A percentile compares a stretch with the other conserved stretches of the same genome.
phyloP scores from a whole-genome alignment of 805 yeast genomes.

The Wickerhamiella azyma region DNA sequence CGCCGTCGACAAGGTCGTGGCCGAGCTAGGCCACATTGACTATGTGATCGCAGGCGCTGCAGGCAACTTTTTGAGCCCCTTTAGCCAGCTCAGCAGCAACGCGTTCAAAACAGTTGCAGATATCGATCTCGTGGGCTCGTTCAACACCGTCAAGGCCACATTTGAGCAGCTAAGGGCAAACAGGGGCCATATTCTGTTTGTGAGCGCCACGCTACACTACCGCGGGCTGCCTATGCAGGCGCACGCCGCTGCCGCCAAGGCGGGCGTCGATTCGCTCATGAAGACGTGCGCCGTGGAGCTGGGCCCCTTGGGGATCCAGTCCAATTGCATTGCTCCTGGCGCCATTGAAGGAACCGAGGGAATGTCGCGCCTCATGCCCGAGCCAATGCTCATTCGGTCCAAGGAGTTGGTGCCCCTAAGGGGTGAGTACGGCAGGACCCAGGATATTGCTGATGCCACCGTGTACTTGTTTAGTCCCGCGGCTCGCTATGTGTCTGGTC shows the following conservation, averaged over 20 bases:
- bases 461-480: slow-evolving; percentile 76
- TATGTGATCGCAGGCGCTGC: slow-evolving; percentile 92
- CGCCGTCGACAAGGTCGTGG: slow-evolving; percentile 57
- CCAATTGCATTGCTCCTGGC: slow-evolving; percentile 86
- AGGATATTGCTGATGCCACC: slow-evolving; percentile 80
- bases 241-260: slow-evolving; percentile 92
- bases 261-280: slow-evolving; percentile 82
- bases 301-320: slow-evolving; percentile 77
- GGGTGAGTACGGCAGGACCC: slow-evolving; percentile 40
- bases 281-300: slow-evolving; percentile 78
- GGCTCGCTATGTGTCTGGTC: slow-evolving; percentile 63
- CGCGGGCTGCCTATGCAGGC: slow-evolving; percentile 78
- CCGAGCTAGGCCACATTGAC: slow-evolving; percentile 64
- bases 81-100: slow-evolving; percentile 63
- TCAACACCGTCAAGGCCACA: slow-evolving; percentile 77
- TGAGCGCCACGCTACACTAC: slow-evolving; percentile 82
- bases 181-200: slow-evolving; percentile 63
- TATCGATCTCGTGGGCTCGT: slow-evolving; percentile 80
- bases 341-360: slow-evolving; percentile 84
- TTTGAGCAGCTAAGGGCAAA: slow-evolving; percentile 47
- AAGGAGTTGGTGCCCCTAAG: slow-evolving; percentile 37
- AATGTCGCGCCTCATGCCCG: slow-evolving; percentile 43
- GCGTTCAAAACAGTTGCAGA: slow-evolving; percentile 81
- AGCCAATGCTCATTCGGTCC: slow-evolving; percentile 30
- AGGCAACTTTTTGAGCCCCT: slow-evolving; percentile 77